Base-by-base conservation (phyloP, 805 yeast genomes). In the Candida coquimbonensis region DNA sequence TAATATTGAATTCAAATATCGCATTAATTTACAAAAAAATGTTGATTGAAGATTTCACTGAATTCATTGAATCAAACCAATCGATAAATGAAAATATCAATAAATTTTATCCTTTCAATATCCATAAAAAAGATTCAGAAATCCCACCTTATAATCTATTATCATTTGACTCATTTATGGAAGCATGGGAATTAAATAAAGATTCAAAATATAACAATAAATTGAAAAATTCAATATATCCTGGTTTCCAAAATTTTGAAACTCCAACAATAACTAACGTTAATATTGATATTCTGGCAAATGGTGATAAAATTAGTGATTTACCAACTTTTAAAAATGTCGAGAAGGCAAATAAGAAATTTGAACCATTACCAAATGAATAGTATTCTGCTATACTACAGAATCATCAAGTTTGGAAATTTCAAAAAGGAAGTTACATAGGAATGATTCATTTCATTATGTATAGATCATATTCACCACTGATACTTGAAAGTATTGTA, bases 291-390 rank as follows among this genome's bases (percentile, higher is more conserved):
- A 19, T n/a, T 12, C 63, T 74, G 16, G 61, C 67, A 2, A 76
- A 75, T 51, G 32, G 61, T 48, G 45, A 65, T 12, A 50, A 61
- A n/a, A 57, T 62, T 1, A 65, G 71, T 7, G 53, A 62, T 2
- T 47, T 80, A 21, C 91, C 90, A 2, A 66, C 71, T 5, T 81
- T 81, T 59, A 76, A 72, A 50, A 79, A 80, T 55, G 78, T 81
- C 9, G 90, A 84, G 52, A 80, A 77, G 57, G 83, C 86, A 6
- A 67, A 67, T 44, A 38, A 35, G 14, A 43, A 38, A 38, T 24
- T 38, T 25, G 27, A 29, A 32, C 45, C 40, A 13, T 13, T 42
- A 17, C 36, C 36, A 38, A 41, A 35, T 27, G 38, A 44, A 39
- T 27, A 29, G 7, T 21, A 21, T 21, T 21, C 24, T 21, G 11